phyloP scores from a whole-genome alignment of 352 stramenopile species.

The Pythium guiyangense region DNA sequence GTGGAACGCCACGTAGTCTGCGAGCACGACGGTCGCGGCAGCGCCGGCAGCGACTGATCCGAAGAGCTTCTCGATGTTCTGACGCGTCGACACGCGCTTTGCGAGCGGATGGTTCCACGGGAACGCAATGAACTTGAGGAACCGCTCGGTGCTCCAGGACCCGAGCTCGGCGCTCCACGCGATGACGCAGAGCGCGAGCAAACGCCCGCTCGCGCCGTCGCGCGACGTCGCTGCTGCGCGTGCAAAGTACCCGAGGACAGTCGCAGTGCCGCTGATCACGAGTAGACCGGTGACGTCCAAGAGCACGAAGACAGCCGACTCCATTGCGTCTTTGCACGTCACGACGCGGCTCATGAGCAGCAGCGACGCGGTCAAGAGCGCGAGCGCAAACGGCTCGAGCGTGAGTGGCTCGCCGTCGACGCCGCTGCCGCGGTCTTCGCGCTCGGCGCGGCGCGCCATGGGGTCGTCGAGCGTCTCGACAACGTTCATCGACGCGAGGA shows the following conservation, averaged over 20 bases:
- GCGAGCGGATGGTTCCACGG: constrained; percentile 54
- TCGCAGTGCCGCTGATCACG: constrained; percentile 37
- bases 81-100: constrained; percentile 40
- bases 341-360: constrained; percentile 42
- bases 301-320: constrained; percentile 51
- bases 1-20: constrained; percentile 32
- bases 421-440: constrained; percentile 1
- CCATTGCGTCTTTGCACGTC: constrained; percentile 58
- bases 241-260: constrained; percentile 45
- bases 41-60: constrained; percentile 39
- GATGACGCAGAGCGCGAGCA: constrained; percentile 48
- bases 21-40: constrained; percentile 21
- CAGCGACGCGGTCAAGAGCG: constrained; percentile 33
- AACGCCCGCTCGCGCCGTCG: constrained; percentile 8
- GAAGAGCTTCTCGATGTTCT: constrained; percentile 57
- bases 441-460: not conserved
- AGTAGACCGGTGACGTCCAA: constrained; percentile 47
- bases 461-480: constrained; percentile 20
- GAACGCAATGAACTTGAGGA: constrained; percentile 44
- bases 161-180: constrained; percentile 56
- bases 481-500: constrained; percentile 44
- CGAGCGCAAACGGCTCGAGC: constrained; percentile 52
- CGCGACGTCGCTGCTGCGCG: constrained; percentile 18
- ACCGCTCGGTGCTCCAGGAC: constrained; percentile 36
- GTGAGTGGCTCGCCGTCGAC: constrained; percentile 18